These are phyloP conservation scores for Amphirosellinia nigrospora DNA, from an alignment of 495 filamentous ascomycete genomes.

Conservation along the genomic window DNA sequence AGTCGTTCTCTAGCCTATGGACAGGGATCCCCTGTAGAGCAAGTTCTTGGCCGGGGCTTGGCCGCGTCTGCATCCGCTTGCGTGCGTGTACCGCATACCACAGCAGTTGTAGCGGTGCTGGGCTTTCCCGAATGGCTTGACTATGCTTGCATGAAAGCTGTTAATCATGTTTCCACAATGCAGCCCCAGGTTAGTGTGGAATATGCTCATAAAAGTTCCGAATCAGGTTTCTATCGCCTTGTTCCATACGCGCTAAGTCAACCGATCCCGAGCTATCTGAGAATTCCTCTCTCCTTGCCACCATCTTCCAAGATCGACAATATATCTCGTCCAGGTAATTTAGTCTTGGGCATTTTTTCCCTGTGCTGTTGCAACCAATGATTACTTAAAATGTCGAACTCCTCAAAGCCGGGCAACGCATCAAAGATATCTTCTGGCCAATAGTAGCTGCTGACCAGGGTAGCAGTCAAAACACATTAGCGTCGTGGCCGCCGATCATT, in stretches of 20 bases:
- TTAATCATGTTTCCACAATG: not conserved
- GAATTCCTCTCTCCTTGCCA: not conserved
- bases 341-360: no score
- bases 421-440: constrained; percentile 9
- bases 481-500: constrained; percentile 18
- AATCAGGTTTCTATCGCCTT: constrained; percentile 8
- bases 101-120: not conserved
- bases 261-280: not conserved
- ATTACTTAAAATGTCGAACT: constrained; percentile 1
- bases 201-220: not conserved
- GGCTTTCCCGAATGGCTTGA: constrained; percentile 15
- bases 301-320: not conserved
- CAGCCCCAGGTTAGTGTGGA: not conserved
- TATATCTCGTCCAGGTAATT: not conserved
- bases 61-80: constrained; percentile 27
- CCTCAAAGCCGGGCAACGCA: constrained; percentile 11
- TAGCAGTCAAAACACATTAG: constrained; percentile 17
- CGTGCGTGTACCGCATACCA: constrained; percentile 10
- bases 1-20: not conserved
- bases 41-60: constrained; percentile 20
- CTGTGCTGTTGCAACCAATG: no score
- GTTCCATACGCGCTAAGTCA: not conserved
- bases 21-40: not conserved
- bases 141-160: constrained; percentile 10
- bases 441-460: not conserved